Evolutionary conservation across 2,329 filamentous ascomycete species (phyloP).

Genomic region (Neofusicoccum laricinum): DNA sequence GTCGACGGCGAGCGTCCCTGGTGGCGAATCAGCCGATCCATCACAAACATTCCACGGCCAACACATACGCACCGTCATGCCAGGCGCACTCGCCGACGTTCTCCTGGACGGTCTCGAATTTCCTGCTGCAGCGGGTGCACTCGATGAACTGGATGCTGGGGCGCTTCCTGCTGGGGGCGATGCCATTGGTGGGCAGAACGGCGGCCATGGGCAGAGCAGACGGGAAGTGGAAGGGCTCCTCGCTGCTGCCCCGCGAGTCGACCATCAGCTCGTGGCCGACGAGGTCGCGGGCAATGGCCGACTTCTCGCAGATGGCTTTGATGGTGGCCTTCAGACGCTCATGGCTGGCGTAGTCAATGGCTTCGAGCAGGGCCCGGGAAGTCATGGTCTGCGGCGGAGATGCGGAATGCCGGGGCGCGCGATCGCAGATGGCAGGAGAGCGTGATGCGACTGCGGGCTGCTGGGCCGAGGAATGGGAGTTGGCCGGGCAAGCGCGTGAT

Average conservation of each 20-base stretch:
- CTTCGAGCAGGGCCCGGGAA: constrained; percentile 9
- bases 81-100: constrained; percentile 7
- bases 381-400: not conserved
- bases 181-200: not conserved
- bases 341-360: constrained; percentile 12
- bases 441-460: too few relatives aligned
- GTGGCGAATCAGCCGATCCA: not conserved
- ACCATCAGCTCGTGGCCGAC: constrained; percentile 15
- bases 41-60: not conserved
- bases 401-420: too few relatives aligned
- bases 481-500: not conserved
- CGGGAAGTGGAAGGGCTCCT: constrained; percentile 11
- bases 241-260: constrained; percentile 14
- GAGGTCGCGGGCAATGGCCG: constrained; percentile 4
- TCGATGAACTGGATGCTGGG: constrained; percentile 1
- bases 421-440: too few relatives aligned
- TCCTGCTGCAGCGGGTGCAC: constrained; percentile 5
- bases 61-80: constrained; percentile 3
- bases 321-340: constrained; percentile 10
- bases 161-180: constrained; percentile 6
- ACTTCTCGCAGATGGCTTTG: constrained; percentile 16
- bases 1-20: constrained; percentile 5
- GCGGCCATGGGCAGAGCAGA: not conserved
- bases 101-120: constrained; percentile 10
- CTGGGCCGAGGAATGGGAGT: not conserved